Conservation (phyloP, 257 asterid genomes). For the Przewalskia tangutica region DNA sequence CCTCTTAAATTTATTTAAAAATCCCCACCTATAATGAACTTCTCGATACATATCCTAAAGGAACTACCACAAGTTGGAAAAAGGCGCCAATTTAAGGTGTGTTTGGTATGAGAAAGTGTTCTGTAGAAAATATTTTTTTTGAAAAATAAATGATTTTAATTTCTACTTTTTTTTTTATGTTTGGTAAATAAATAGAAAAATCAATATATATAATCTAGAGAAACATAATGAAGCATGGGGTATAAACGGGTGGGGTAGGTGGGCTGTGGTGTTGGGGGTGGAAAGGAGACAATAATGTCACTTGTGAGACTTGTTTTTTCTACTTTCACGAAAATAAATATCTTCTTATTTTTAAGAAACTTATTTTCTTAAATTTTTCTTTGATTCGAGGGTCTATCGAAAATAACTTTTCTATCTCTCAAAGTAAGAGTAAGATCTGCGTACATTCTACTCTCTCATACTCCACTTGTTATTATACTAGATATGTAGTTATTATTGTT, state of each 20-base stretch:
- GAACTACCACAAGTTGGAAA: slow-evolving; percentile 16
- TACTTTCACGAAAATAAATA: neutral
- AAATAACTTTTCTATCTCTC: too few relatives aligned
- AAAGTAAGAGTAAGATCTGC: too few relatives aligned
- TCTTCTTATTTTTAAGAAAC: neutral
- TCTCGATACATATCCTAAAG: slow-evolving; percentile 17
- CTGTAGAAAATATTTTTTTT: neutral
- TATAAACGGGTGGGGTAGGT: neutral
- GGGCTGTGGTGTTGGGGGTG: neutral
- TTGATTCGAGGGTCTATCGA: too few relatives aligned
- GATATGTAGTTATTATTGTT: too few relatives aligned
- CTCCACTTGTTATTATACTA: too few relatives aligned
- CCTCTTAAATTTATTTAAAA: neutral
- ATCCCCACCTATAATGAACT: neutral
- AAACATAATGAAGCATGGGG: neutral
- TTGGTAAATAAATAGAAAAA: too few relatives aligned
- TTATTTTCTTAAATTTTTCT: neutral
- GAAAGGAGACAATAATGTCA: neutral
- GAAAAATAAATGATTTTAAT: neutral
- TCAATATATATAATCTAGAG: neutral
- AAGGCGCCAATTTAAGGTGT: neutral
- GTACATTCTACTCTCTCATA: too few relatives aligned
- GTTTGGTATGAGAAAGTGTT: neutral
- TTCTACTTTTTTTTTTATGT: fast-evolving
- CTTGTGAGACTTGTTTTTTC: neutral